These are phyloP conservation scores for Saccharomycopsis schoenii DNA, from an alignment of 805 yeast genomes.

Conservation along the genomic window DNA sequence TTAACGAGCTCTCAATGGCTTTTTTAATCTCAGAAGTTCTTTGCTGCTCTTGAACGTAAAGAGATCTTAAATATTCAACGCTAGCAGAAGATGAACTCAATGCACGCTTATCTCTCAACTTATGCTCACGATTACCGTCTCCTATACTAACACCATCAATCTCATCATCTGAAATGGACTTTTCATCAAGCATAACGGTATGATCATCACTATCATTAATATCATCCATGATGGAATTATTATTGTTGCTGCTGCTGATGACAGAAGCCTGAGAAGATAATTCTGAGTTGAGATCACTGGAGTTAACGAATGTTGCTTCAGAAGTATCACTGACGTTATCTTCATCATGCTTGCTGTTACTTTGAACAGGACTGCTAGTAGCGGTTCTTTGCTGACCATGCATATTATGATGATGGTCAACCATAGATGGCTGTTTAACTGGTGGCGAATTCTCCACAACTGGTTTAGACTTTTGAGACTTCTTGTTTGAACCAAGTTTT, in stretches of 20 bases:
- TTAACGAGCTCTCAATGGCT: not conserved
- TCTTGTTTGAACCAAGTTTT: slow-evolving; percentile 16
- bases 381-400: not conserved
- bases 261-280: not conserved
- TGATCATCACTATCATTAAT: not conserved
- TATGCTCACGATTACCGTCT: not conserved
- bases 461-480: not conserved
- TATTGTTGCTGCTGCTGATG: not conserved
- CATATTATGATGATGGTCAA: not conserved
- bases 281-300: not conserved
- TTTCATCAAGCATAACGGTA: not conserved
- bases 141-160: not conserved
- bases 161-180: not conserved
- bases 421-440: not conserved
- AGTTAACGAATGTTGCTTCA: not conserved
- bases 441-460: not conserved
- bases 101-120: slow-evolving; percentile 15
- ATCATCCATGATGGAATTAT: not conserved
- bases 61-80: slow-evolving; percentile 14
- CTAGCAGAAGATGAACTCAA: slow-evolving; percentile 17
- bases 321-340: not conserved
- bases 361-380: not conserved
- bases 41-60: slow-evolving; percentile 4
- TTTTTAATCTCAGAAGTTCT: not conserved
- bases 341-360: not conserved